Conservation (phyloP, 768 basidiomycete genomes). For the Holtermannia corniformis region DNA sequence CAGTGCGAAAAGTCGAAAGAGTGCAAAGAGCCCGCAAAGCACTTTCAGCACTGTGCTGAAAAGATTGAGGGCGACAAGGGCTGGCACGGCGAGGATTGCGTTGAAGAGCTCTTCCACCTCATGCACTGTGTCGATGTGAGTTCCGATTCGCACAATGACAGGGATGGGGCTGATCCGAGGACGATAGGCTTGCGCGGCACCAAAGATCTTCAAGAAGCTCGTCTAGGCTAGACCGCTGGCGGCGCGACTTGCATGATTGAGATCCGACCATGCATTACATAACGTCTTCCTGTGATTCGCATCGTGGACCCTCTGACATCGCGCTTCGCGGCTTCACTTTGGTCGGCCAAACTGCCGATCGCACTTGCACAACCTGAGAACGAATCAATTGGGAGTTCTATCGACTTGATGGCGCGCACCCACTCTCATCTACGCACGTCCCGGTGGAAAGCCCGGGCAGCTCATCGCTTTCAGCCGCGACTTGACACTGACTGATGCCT, state of each 20-base stretch:
- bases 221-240: slow-evolving; percentile 18
- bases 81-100: slow-evolving; percentile 83
- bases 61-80: slow-evolving; percentile 74
- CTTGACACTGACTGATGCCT: no score
- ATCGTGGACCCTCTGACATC: no score
- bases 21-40: slow-evolving; percentile 61
- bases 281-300: no score
- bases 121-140: slow-evolving; percentile 89
- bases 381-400: no score
- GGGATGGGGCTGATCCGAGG: neutral
- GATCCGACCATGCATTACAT: no score
- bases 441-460: no score
- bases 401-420: no score
- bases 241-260: neutral
- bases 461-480: no score
- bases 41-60: slow-evolving; percentile 85
- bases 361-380: no score
- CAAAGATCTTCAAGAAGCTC: slow-evolving; percentile 74
- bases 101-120: slow-evolving; percentile 53
- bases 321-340: no score
- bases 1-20: slow-evolving; percentile 60
- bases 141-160: slow-evolving; percentile 6
- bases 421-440: no score
- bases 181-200: slow-evolving; percentile 52
- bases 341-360: no score